Evolutionary conservation across 495 filamentous ascomycete genomes (phyloP).

Genomic region (Monascus purpureus): DNA sequence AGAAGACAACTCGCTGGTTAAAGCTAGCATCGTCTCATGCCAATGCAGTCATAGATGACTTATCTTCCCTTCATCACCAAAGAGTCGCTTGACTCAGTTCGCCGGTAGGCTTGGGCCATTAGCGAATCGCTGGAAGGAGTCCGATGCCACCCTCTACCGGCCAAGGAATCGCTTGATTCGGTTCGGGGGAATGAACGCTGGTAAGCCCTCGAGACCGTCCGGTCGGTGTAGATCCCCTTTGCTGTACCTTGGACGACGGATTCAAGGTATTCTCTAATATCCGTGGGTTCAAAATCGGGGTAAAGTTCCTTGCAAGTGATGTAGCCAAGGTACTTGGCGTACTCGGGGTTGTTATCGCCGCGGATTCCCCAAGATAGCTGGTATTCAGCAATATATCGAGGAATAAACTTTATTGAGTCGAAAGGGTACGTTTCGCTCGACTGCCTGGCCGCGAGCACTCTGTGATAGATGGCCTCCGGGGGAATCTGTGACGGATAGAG

Average conservation of each 20-base stretch:
- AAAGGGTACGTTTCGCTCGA: constrained; percentile 35
- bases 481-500: constrained; percentile 18
- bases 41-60: neutral
- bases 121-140: constrained; percentile 32
- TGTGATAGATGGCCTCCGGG: constrained; percentile 29
- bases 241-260: constrained; percentile 25
- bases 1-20: no score
- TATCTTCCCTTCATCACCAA: neutral
- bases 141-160: constrained; percentile 18
- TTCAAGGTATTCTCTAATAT: constrained; percentile 30
- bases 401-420: constrained; percentile 30
- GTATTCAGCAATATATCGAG: constrained; percentile 32
- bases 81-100: neutral
- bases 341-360: constrained; percentile 42
- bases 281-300: constrained; percentile 32
- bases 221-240: constrained; percentile 32
- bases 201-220: constrained; percentile 27
- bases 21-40: no score
- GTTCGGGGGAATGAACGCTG: constrained; percentile 30
- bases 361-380: constrained; percentile 37
- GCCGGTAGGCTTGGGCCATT: constrained; percentile 16
- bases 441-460: constrained; percentile 25
- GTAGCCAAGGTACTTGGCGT: constrained; percentile 46
- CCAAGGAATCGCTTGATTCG: constrained; percentile 30
- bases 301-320: constrained; percentile 41